Evolutionary conservation across 257 asterid genomes (phyloP).

Genomic region (Osmanthus fragrans): DNA sequence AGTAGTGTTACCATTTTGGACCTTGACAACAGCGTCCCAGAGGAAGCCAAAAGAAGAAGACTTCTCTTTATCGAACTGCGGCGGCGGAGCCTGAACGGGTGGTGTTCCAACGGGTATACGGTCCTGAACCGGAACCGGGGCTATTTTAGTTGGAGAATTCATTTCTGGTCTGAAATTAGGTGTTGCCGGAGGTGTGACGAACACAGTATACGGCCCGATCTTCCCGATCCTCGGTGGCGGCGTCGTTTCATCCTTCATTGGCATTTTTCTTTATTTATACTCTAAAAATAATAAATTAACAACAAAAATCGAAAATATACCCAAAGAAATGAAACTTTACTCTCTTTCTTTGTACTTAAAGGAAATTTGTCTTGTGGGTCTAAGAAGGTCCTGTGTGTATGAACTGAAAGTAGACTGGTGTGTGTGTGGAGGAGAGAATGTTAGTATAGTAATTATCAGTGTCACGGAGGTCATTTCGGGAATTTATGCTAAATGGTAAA

Average conservation of each 20-base stretch:
- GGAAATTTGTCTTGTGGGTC: conserved; percentile 4
- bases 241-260: conserved; percentile 39
- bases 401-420: conserved; percentile 3
- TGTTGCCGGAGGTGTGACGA: conserved; percentile 84
- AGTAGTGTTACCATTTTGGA: conserved; percentile 63
- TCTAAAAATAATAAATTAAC: not conserved
- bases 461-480: conserved; percentile 17
- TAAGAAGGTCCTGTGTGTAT: conserved; percentile 28
- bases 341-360: not conserved
- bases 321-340: not conserved
- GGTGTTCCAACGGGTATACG: conserved; percentile 37
- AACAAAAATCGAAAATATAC: not conserved
- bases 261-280: conserved; percentile 21
- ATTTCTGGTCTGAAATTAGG: conserved; percentile 43
- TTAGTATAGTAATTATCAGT: conserved; percentile 15
- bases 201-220: conserved; percentile 99
- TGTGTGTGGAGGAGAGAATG: not conserved
- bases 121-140: conserved; percentile 34
- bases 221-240: conserved; percentile 93
- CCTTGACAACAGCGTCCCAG: conserved; percentile 79
- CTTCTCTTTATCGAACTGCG: conserved; percentile 46
- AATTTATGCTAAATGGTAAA: conserved; percentile 1
- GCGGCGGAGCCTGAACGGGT: conserved; percentile 78
- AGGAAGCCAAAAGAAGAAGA: conserved; percentile 66
- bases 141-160: conserved; percentile 38